These are phyloP conservation scores for Phytopythium chamaehyphon DNA, from an alignment of 352 stramenopile genomes.

Conservation along the genomic window DNA sequence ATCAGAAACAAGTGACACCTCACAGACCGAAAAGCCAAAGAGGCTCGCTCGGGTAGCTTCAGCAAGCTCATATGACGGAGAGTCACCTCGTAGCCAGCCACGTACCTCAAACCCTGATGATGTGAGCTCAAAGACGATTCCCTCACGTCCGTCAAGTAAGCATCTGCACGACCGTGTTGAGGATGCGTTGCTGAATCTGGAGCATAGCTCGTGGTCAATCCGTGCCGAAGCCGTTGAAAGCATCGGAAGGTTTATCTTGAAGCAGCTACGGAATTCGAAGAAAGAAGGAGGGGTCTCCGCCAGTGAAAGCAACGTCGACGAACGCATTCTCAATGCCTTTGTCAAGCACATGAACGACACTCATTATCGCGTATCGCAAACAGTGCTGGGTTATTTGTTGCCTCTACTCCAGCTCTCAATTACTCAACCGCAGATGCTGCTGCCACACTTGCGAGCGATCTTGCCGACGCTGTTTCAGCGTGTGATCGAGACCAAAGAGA, in stretches of 20 bases:
- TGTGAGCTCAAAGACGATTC: neutral
- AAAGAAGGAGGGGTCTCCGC: slow-evolving; percentile 1
- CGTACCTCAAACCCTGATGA: neutral
- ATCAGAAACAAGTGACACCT: neutral
- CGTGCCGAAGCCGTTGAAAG: slow-evolving; percentile 59
- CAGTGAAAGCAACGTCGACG: slow-evolving; percentile 43
- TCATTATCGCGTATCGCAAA: slow-evolving; percentile 74
- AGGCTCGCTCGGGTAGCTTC: neutral
- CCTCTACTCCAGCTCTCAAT: slow-evolving; percentile 37
- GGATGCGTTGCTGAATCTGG: slow-evolving; percentile 40
- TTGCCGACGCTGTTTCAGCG: slow-evolving; percentile 72
- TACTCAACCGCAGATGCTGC: slow-evolving; percentile 31
- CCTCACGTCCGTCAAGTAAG: neutral
- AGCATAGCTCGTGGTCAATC: slow-evolving; percentile 58
- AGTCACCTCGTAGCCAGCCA: neutral
- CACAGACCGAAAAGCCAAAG: neutral
- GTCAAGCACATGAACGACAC: slow-evolving; percentile 65
- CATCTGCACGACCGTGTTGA: slow-evolving; percentile 38
- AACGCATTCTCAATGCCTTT: slow-evolving; percentile 43
- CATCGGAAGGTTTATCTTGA: slow-evolving; percentile 27
- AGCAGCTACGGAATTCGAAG: slow-evolving; percentile 9
- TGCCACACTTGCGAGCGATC: slow-evolving; percentile 49
- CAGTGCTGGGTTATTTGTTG: slow-evolving; percentile 55
- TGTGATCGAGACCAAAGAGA: slow-evolving; percentile 73
- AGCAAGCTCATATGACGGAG: neutral